phyloP scores from a whole-genome alignment of 441 rosid genomes.

The Erysimum cheiri region DNA sequence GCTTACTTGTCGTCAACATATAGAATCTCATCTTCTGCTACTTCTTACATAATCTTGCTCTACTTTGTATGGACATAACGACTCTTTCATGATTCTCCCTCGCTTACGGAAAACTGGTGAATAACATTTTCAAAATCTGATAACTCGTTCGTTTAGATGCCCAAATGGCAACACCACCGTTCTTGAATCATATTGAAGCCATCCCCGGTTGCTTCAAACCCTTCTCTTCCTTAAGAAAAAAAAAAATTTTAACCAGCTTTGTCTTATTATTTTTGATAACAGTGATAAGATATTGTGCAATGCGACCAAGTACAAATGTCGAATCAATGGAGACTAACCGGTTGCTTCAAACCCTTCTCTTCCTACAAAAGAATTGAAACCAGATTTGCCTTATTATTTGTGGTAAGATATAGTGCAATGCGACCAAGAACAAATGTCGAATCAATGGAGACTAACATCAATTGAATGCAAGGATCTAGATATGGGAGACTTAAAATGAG shows the following conservation, averaged over 20 bases:
- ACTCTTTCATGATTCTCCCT: conserved; percentile 14
- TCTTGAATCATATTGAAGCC: conserved; percentile 34
- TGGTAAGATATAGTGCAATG: not conserved
- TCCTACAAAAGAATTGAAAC: not conserved
- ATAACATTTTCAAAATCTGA: not conserved
- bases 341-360: conserved; percentile 35
- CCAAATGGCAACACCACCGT: not conserved
- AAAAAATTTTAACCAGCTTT: not conserved
- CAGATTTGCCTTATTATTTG: conserved; percentile 5
- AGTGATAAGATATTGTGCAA: conserved; percentile 2
- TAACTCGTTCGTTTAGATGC: not conserved
- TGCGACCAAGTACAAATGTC: conserved; percentile 1
- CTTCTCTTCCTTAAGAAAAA: conserved; percentile 7
- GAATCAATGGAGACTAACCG: conserved; percentile 47
- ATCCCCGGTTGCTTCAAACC: conserved; percentile 33
- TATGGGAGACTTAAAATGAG: conserved; percentile 52
- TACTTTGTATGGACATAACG: not conserved
- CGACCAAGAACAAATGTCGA: not conserved
- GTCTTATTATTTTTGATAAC: not conserved
- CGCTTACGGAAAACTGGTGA: not conserved
- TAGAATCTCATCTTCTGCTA: conserved; percentile 30
- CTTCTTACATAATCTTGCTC: conserved; percentile 15
- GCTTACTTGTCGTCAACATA: conserved; percentile 37
- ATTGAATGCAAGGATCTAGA: conserved; percentile 53
- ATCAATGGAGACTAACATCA: conserved; percentile 53